phyloP scores from a whole-genome alignment of 257 asterid genomes.

The Solanum tarijense region DNA sequence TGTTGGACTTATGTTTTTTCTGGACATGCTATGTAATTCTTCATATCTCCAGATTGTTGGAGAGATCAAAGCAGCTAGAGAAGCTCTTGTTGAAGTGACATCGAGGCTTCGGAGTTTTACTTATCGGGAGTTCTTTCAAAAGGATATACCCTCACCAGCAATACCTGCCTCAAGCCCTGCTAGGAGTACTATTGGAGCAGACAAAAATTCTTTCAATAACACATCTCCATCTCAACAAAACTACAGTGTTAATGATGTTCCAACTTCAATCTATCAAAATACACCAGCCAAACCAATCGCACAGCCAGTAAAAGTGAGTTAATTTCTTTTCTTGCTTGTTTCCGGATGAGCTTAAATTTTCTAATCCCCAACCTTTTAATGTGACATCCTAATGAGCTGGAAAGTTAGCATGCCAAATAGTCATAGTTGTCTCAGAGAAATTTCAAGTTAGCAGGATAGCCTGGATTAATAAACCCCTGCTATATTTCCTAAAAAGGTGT shows the following conservation, averaged over 20 bases:
- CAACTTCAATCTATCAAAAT: slow-evolving; percentile 8
- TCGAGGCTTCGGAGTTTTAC: slow-evolving; percentile 20
- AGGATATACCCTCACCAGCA: slow-evolving; percentile 8
- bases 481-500: background rate
- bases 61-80: slow-evolving; percentile 33
- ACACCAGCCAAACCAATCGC: background rate
- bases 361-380: background rate
- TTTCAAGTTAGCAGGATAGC: background rate
- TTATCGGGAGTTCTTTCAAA: slow-evolving; percentile 18
- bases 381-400: background rate
- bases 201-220: slow-evolving; percentile 11
- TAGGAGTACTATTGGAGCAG: slow-evolving; percentile 6
- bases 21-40: background rate
- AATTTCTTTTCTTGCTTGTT: background rate
- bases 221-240: slow-evolving; percentile 13
- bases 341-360: background rate
- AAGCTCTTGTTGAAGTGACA: slow-evolving; percentile 38
- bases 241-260: slow-evolving; percentile 8
- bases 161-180: slow-evolving; percentile 14
- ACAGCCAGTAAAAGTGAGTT: slow-evolving; percentile 17
- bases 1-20: background rate
- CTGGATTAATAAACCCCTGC: background rate
- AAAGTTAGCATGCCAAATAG: background rate
- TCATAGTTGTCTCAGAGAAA: background rate
- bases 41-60: slow-evolving; percentile 54